phyloP scores from a whole-genome alignment of 495 filamentous ascomycete genomes.

The Hypoxylon intermedium region DNA sequence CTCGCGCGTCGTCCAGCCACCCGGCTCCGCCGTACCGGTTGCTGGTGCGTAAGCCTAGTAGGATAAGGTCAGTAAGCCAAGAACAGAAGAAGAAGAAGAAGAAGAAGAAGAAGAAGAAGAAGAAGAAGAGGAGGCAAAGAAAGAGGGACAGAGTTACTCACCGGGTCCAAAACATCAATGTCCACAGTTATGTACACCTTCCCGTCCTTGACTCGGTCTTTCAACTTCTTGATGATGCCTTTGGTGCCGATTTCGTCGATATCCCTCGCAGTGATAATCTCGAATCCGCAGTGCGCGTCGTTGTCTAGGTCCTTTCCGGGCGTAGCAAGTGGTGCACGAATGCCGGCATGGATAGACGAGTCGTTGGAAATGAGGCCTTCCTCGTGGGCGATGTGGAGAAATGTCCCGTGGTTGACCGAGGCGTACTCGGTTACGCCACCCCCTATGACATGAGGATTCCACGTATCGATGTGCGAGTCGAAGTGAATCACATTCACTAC shows the following conservation, averaged over 20 bases:
- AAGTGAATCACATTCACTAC: constrained; percentile 72
- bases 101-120: too few relatives aligned
- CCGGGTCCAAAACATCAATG: constrained; percentile 80
- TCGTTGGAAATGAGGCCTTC: constrained; percentile 57
- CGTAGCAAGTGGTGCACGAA: constrained; percentile 70
- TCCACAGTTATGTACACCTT: constrained; percentile 76
- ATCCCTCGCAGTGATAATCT: constrained; percentile 77
- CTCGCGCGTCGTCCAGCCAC: constrained; percentile 82
- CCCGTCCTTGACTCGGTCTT: constrained; percentile 68
- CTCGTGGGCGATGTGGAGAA: constrained; percentile 57
- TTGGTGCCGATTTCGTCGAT: constrained; percentile 67
- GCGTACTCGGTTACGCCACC: constrained; percentile 59
- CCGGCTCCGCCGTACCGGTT: constrained; percentile 86
- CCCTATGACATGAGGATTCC: constrained; percentile 47
- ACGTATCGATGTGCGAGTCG: constrained; percentile 68
- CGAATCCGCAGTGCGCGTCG: constrained; percentile 79
- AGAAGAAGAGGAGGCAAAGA: too few relatives aligned
- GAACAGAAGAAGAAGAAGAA: too few relatives aligned
- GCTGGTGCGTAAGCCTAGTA: constrained; percentile 48
- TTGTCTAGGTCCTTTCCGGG: constrained; percentile 68
- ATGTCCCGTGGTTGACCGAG: constrained; percentile 78
- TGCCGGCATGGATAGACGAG: constrained; percentile 80
- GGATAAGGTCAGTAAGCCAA: neutral
- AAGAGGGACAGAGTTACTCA: constrained; percentile 48
- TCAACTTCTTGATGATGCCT: constrained; percentile 72